Conservation (phyloP, 1,139 yeast species). For the Diutina neorugosa region DNA sequence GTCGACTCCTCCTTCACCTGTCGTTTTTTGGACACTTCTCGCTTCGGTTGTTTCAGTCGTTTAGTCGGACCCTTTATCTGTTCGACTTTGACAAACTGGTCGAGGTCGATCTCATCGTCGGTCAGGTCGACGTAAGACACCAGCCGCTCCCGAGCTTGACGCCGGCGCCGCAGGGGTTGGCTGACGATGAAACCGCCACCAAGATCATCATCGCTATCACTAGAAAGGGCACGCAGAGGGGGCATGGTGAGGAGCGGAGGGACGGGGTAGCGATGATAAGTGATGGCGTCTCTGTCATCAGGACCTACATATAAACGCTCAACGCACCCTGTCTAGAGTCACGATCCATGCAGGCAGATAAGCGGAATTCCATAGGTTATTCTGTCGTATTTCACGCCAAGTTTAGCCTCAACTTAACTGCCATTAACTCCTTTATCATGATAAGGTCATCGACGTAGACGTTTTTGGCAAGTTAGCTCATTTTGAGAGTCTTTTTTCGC, state of each 20-base stretch:
- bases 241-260: neutral
- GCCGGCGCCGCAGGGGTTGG: neutral
- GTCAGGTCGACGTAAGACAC: conserved; percentile 15
- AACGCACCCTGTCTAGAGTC: neutral
- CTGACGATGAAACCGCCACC: conserved; percentile 1
- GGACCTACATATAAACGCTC: neutral
- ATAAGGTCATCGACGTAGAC: too few relatives aligned
- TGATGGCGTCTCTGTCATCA: neutral
- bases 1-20: neutral
- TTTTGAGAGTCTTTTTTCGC: too few relatives aligned
- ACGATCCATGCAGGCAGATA: neutral
- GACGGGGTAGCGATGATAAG: neutral
- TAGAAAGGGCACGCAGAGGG: neutral
- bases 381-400: neutral
- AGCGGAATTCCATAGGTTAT: neutral
- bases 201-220: neutral
- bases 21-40: conserved; percentile 6
- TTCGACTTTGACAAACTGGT: conserved; percentile 10
- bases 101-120: conserved; percentile 12
- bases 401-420: neutral
- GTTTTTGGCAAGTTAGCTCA: too few relatives aligned
- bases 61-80: conserved; percentile 8
- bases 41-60: conserved; percentile 9
- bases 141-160: conserved; percentile 5
- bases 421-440: neutral